Evolutionary conservation across 768 basidiomycete species (phyloP), one percentile per base, ranked within the genome.

Genomic region (Cubamyces sp.): DNA sequence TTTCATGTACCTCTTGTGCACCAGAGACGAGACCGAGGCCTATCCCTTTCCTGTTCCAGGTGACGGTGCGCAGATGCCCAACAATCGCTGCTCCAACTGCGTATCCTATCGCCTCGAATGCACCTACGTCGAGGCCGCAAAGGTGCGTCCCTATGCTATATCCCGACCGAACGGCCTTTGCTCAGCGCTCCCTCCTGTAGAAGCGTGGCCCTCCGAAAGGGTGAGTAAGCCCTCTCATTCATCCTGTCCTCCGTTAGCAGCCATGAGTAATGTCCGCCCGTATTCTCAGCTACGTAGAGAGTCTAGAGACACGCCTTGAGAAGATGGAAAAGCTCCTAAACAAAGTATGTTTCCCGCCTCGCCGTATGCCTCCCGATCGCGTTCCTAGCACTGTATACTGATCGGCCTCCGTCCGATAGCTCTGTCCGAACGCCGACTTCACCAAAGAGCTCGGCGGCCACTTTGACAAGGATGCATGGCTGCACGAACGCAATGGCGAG

Each of bases 51-150:
- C 47, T 7, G 39, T 25, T 40, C 42, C 61, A 87, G 86, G 87
- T 70, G 88, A 92, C 74, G 90, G 90, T 61, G 84, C 82, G 3
- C 86, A 83, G 66, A 84, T 83, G 83, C 80, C 82, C 18, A 81
- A 80, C 37, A 86, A 85, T 70, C 74, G 78, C 46, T 91, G 88
- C 67, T 83, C 83, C 3, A 88, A 87, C 68, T 90, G 88, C 68
- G 76, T 81, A 23, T 79, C 85, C 23, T 84, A 79, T 63, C 78
- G 80, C 53, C 74, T 80, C 41, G 82, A 87, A 19, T 91, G 89
- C 71, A 87, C 85, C 1, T 88, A 90, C 68, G 79, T 84, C 56
- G 86, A 88, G 73, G 82, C 85, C 19, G 84, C 86, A 12, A 89
- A 87, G 82, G 87, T 87, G 62, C 45, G 78, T 60, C 12, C 39